phyloP scores from a whole-genome alignment of 768 basidiomycete genomes.

The Mycena vulgaris region DNA sequence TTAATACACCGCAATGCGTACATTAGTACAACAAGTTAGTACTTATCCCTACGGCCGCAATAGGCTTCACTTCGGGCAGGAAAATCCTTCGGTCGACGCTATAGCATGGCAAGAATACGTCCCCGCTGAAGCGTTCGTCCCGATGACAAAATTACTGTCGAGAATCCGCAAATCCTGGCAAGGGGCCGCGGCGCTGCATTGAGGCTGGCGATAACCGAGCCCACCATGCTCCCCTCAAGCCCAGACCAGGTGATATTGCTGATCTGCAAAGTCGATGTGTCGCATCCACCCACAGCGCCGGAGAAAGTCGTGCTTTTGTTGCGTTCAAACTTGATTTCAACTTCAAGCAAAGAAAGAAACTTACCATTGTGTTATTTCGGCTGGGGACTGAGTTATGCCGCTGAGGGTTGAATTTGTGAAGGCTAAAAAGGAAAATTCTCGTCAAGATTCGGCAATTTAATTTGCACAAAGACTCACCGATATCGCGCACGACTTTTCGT shows the following conservation, averaged over 20 bases:
- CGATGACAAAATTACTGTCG: conserved; percentile 13
- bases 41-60: too few relatives aligned
- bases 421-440: neutral
- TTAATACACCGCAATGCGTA: too few relatives aligned
- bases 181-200: conserved; percentile 52
- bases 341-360: conserved; percentile 13
- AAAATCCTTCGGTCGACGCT: conserved; percentile 23
- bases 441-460: neutral
- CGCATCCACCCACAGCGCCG: conserved; percentile 51
- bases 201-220: conserved; percentile 43
- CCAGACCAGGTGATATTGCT: conserved; percentile 50
- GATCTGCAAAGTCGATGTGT: conserved; percentile 53
- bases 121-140: conserved; percentile 19
- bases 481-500: conserved; percentile 41
- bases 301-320: conserved; percentile 50
- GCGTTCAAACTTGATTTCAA: conserved; percentile 34
- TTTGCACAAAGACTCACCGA: conserved; percentile 27
- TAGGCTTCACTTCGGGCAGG: conserved; percentile 12
- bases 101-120: conserved; percentile 35
- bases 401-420: conserved; percentile 41
- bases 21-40: too few relatives aligned
- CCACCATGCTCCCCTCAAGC: conserved; percentile 44
- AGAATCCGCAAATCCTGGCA: conserved; percentile 37
- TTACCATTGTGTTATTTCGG: conserved; percentile 30
- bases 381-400: conserved; percentile 44